Percentiles rank a stretch among this genome's conserved stretches.
Evolutionary conservation across 139 green algal genomes (phyloP).

Genomic region (Chlorella sp.): DNA sequence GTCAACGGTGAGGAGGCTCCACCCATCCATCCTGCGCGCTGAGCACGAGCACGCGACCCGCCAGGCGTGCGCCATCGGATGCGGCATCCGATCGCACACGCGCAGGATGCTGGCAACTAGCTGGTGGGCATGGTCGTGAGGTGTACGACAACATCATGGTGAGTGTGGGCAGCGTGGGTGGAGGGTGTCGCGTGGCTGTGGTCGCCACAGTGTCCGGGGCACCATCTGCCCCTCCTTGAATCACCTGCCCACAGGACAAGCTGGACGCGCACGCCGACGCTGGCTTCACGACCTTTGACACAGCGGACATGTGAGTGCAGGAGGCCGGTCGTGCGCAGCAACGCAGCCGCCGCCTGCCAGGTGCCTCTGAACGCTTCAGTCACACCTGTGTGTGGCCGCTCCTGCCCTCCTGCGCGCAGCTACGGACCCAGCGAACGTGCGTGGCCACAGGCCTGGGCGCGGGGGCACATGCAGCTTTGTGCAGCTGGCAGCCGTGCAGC

Average conservation of each 20-base stretch:
- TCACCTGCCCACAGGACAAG: constrained; percentile 46
- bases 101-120: constrained; percentile 69
- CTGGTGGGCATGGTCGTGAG: constrained; percentile 51
- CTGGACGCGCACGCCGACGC: constrained; percentile 45
- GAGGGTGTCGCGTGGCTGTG: neutral
- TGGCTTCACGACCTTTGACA: constrained; percentile 68
- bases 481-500: no score
- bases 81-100: no score
- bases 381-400: neutral
- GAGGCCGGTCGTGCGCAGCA: neutral
- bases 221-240: no score
- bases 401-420: neutral
- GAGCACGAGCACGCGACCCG: no score
- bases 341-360: neutral
- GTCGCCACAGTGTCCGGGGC: neutral
- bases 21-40: no score
- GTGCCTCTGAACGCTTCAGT: no score
- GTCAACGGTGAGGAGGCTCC: no score
- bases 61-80: no score
- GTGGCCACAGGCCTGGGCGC: no score
- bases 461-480: neutral
- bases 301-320: constrained; percentile 44
- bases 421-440: constrained; percentile 57
- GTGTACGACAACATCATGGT: constrained; percentile 37
- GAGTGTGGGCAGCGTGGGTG: no score